Evolutionary conservation across 2,329 filamentous ascomycete genomes (phyloP).

Genomic region (Kalmusia sp.): DNA sequence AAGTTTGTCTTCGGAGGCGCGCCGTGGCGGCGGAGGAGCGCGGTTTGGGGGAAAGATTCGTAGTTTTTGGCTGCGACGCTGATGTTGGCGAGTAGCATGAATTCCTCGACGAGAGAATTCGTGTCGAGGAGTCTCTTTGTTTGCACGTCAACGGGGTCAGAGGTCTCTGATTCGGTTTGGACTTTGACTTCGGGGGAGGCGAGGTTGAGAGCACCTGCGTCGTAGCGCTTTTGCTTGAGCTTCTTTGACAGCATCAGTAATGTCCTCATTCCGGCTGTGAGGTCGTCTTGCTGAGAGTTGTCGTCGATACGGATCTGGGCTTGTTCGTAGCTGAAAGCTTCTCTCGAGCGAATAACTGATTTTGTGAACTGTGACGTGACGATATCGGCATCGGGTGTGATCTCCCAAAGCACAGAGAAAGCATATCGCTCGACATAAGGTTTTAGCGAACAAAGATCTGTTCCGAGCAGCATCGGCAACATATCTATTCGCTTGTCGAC

Average conservation of each 20-base stretch:
- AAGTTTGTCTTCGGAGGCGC: constrained; percentile 96
- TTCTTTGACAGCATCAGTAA: constrained; percentile 90
- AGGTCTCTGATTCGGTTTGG: constrained; percentile 92
- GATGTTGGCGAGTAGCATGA: constrained; percentile 98
- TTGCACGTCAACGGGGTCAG: constrained; percentile 94
- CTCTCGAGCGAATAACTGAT: constrained; percentile 94
- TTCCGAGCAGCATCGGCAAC: constrained; percentile 95
- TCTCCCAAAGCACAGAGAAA: constrained; percentile 72
- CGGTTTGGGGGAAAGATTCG: constrained; percentile 91
- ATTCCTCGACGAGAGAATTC: constrained; percentile 97
- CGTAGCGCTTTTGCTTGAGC: constrained; percentile 93
- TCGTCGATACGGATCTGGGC: constrained; percentile 96
- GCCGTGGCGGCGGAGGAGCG: constrained; percentile 88
- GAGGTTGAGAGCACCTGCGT: constrained; percentile 87
- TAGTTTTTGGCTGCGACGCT: constrained; percentile 91
- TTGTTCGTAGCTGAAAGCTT: constrained; percentile 97
- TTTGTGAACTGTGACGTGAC: constrained; percentile 90
- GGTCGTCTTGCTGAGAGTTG: constrained; percentile 80
- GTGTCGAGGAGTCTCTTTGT: constrained; percentile 94
- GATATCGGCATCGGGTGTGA: constrained; percentile 84
- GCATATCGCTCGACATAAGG: constrained; percentile 86
- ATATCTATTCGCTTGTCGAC: constrained; percentile 99
- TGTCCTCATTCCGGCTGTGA: constrained; percentile 87
- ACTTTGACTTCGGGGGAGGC: constrained; percentile 98
- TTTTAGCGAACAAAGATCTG: constrained; percentile 94